These are phyloP conservation scores for Mycena maculata DNA, from an alignment of 768 basidiomycete species.

Conservation along the genomic window DNA sequence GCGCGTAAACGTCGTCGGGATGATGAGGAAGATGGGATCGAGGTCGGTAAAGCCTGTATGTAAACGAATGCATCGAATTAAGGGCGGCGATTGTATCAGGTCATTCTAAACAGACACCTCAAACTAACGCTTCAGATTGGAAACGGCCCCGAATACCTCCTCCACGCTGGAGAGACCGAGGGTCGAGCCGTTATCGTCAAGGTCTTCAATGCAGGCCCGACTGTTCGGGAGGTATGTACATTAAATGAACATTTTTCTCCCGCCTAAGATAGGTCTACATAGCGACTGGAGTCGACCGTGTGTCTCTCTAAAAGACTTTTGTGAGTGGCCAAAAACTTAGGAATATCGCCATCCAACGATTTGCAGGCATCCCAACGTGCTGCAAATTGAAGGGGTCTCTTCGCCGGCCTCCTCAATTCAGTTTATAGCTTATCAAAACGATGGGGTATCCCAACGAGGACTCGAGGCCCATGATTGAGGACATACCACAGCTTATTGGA, in stretches of 20 bases:
- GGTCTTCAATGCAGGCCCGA: constrained; percentile 3
- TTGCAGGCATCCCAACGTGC: constrained; percentile 11
- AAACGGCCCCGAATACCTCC: constrained; percentile 2
- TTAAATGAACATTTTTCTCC: background rate
- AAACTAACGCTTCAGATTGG: constrained; percentile 11
- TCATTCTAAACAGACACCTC: background rate
- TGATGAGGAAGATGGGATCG: background rate
- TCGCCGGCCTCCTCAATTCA: background rate
- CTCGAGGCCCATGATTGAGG: too few species aligned
- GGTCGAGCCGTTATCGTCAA: constrained; percentile 6
- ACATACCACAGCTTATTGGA: background rate
- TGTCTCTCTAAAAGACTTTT: background rate
- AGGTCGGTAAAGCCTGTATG: background rate
- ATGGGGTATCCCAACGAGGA: background rate
- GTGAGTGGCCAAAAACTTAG: too few species aligned
- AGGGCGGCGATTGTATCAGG: background rate
- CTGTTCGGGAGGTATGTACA: background rate
- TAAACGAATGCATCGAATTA: background rate
- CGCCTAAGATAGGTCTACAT: too few species aligned
- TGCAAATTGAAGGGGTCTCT: background rate
- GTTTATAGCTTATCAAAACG: constrained; percentile 9
- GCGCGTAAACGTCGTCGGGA: background rate
- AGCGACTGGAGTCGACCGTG: constrained; percentile 3
- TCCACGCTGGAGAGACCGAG: constrained; percentile 1
- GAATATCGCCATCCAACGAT: background rate